These are phyloP conservation scores for Hymenoscyphus infarciens DNA, from an alignment of 2,329 filamentous ascomycete species.

Conservation along the genomic window DNA sequence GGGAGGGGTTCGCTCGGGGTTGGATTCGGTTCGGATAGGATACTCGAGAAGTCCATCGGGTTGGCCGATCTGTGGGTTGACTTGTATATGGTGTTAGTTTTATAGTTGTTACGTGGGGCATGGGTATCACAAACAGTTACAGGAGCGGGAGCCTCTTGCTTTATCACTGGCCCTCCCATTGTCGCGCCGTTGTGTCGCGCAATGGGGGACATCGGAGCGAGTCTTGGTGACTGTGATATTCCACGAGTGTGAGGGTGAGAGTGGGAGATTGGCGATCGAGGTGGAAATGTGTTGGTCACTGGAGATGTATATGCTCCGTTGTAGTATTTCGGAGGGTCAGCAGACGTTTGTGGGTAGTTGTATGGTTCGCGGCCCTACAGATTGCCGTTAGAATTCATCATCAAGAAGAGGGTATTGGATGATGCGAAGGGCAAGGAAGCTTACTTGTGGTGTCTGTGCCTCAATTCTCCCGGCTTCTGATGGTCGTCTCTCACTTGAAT, in stretches of 20 bases:
- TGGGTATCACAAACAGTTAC: constrained; percentile 25
- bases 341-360: constrained; percentile 41
- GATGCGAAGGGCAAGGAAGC: constrained; percentile 4
- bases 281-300: constrained; percentile 42
- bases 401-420: background rate
- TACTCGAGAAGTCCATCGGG: constrained; percentile 95
- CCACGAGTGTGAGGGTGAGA: constrained; percentile 39
- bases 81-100: constrained; percentile 39
- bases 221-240: constrained; percentile 32
- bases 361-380: constrained; percentile 49
- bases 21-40: constrained; percentile 78
- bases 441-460: constrained; percentile 33
- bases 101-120: constrained; percentile 5
- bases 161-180: constrained; percentile 27
- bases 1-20: constrained; percentile 45
- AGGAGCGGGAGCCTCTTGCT: constrained; percentile 25
- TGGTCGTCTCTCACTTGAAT: constrained; percentile 40
- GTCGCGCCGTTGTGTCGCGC: constrained; percentile 43
- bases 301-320: constrained; percentile 50
- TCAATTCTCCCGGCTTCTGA: constrained; percentile 35
- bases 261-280: constrained; percentile 50
- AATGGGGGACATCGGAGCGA: constrained; percentile 46
- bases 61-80: constrained; percentile 72
- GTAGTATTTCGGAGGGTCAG: constrained; percentile 45
- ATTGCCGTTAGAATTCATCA: constrained; percentile 18